A percentile compares a stretch with the other conserved stretches of the same genome.
These are phyloP conservation scores for Maudiozyma barnettii DNA, from an alignment of 805 yeast genomes.

Conservation along the genomic window DNA sequence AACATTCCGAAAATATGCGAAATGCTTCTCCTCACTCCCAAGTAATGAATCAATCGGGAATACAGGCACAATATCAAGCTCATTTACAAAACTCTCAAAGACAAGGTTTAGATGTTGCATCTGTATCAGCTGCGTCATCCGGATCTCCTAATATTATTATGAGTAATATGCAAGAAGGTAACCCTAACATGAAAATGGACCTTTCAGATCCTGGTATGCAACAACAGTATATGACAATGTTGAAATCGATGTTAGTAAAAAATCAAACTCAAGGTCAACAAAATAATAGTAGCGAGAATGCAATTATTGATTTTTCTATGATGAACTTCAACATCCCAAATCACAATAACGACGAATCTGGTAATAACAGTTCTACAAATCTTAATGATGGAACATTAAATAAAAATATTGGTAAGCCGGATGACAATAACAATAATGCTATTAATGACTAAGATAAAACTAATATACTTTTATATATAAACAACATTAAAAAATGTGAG, in stretches of 20 bases:
- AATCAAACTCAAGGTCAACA: neutral
- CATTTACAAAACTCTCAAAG: neutral
- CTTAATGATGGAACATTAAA: neutral
- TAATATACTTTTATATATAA: neutral
- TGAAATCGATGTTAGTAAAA: constrained; percentile 1
- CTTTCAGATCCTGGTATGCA: constrained; percentile 2
- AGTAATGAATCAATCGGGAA: neutral
- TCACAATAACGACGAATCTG: neutral
- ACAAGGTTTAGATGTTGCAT: neutral
- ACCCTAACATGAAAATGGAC: neutral
- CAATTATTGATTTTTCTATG: neutral
- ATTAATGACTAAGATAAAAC: neutral
- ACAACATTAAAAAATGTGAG: too few relatives aligned
- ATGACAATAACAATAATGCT: neutral
- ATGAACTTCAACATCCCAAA: neutral
- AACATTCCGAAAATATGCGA: neutral
- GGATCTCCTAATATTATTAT: neutral
- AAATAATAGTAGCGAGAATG: neutral
- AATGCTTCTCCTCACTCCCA: neutral
- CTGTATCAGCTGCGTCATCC: neutral
- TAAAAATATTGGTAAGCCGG: neutral
- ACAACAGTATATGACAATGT: constrained; percentile 7
- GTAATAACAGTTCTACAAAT: neutral
- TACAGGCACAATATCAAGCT: constrained; percentile 2
- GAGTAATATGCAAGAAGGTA: neutral